phyloP scores from a whole-genome alignment of 1,284 basidiomycete genomes.

The Flammula alnicola region DNA sequence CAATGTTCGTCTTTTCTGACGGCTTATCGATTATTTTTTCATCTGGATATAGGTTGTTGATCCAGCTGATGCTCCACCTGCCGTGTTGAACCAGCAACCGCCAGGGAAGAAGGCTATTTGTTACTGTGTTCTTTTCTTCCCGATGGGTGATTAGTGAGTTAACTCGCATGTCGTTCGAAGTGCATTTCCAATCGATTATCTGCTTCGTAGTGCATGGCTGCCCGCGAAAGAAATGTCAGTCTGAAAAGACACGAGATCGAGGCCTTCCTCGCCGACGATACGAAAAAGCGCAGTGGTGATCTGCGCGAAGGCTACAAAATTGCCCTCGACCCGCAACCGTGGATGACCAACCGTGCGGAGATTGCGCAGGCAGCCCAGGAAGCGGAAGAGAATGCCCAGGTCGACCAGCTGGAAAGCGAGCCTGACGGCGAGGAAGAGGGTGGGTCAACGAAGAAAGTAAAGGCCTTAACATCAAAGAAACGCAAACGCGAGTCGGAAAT shows the following conservation, averaged over 20 bases:
- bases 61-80: conserved; percentile 62
- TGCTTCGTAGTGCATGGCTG: conserved; percentile 77
- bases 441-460: conserved; percentile 54
- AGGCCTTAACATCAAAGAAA: no score
- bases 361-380: conserved; percentile 22
- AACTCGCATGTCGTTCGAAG: neutral
- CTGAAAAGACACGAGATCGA: conserved; percentile 85
- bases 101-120: conserved; percentile 70
- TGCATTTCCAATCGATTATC: neutral
- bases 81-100: conserved; percentile 74
- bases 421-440: conserved; percentile 59
- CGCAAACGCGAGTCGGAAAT: no score
- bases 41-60: conserved; percentile 90
- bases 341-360: conserved; percentile 67
- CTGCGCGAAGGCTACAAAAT: conserved; percentile 83
- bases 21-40: conserved; percentile 15
- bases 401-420: conserved; percentile 66
- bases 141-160: conserved; percentile 90
- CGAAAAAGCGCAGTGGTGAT: conserved; percentile 73
- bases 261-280: conserved; percentile 75
- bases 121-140: conserved; percentile 89
- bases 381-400: conserved; percentile 62
- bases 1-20: conserved; percentile 13
- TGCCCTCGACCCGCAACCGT: conserved; percentile 80
- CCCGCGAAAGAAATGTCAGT: conserved; percentile 81